A percentile compares a stretch with the other conserved stretches of the same genome.
Conservation (phyloP, 495 filamentous ascomycete genomes). For the Hypoxylon perforatum region DNA sequence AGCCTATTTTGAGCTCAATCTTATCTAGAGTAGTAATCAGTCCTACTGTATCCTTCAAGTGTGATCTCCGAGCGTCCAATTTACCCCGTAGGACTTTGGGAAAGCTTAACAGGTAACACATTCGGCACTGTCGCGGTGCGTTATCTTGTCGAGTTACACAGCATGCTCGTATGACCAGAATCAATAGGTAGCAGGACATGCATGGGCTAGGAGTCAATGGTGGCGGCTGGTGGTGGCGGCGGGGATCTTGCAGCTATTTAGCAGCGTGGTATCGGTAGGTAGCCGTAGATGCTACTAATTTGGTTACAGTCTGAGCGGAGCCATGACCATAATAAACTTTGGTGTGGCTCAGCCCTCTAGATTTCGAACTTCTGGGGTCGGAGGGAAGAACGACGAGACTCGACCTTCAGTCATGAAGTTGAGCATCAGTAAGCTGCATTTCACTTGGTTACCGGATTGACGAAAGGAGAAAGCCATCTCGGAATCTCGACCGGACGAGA, state of each 20-base stretch:
- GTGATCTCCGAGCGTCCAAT: conserved; percentile 6
- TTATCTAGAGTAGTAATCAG: background rate
- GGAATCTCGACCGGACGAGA: conserved; percentile 3
- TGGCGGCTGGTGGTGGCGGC: conserved; percentile 7
- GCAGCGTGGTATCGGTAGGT: conserved; percentile 8
- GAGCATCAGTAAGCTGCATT: background rate
- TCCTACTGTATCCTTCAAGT: background rate
- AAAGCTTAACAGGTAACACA: background rate
- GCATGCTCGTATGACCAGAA: conserved; percentile 3
- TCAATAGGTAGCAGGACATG: conserved; percentile 17
- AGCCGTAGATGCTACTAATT: background rate
- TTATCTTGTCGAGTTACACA: conserved; percentile 10
- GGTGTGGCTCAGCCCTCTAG: background rate
- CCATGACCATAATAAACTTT: background rate
- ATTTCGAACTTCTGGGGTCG: conserved; percentile 3
- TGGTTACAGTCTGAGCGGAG: background rate
- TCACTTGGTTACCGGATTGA: background rate
- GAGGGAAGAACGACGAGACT: background rate
- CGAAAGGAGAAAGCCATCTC: background rate
- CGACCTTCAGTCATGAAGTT: no score
- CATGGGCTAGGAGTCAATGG: conserved; percentile 11
- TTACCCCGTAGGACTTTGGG: conserved; percentile 1
- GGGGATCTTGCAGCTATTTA: background rate
- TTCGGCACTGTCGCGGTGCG: background rate
- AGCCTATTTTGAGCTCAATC: background rate